Evolutionary conservation across 139 green algal species (phyloP), one percentile per base, ranked within the genome.

Genomic region (Microglena sp.): DNA sequence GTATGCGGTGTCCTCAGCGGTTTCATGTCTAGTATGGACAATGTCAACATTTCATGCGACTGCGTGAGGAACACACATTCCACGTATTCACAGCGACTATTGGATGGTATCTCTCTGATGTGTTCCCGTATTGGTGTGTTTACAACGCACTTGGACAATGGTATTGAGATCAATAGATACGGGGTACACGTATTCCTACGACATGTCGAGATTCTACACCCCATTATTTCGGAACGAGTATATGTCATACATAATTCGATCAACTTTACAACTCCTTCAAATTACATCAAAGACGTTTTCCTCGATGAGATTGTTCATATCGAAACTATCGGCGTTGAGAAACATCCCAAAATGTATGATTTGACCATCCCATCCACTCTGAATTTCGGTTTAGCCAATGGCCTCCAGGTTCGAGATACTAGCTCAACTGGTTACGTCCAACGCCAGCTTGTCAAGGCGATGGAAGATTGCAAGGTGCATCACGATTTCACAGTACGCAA

Each of bases 401-500:
- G 59, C 11, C 40, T 24, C 11, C 11, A 24, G 40, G 40, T 50
- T 15, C 11, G 50, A n/a, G 50, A 59, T n/a, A 61, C 55, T 27
- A 54, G 84, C 82, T 43, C 96, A 84, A 73, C 88, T 2, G 62
- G 62, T 21, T 69, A 69, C 27, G 32, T 92, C 72, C 82, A 93
- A 70, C 79, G n/a, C 63, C 60, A 69, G 62, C 76, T 98, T 43
- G 88, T 98, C 27, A 98, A 98, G 77, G 62, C 62, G 5, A 69
- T 69, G 62, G 62, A 69, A 32, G 62, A 69, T 32, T 69, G 32
- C 45, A 60, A 61, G 45, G 46, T 69, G 26, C 89, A 87, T 21
- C 79, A 90, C 31, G 94, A 97, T 60, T 87, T 88, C 40, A 99
- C 94, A 0, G 91, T 99, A 53, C 79, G 94, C 33, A 97, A 96